Percentiles rank a stretch among this genome's conserved stretches.
phyloP scores from a whole-genome alignment of 2,329 filamentous ascomycete genomes.

The Elsinoe australis region DNA sequence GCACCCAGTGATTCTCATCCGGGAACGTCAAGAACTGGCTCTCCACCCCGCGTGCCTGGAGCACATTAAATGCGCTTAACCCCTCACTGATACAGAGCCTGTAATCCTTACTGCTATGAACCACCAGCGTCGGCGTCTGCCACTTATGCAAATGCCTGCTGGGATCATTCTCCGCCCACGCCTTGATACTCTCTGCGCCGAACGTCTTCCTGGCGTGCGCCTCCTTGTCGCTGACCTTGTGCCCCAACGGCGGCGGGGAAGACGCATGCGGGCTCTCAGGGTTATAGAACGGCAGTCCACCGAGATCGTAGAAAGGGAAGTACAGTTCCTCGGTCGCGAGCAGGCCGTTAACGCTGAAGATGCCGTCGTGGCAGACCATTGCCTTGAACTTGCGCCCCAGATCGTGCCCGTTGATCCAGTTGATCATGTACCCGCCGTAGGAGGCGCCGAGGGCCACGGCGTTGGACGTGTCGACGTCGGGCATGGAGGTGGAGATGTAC shows the following conservation, averaged over 20 bases:
- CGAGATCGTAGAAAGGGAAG: constrained; percentile 48
- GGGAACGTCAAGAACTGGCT: constrained; percentile 76
- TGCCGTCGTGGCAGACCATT: constrained; percentile 79
- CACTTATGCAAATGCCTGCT: constrained; percentile 55
- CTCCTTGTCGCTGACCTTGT: constrained; percentile 17
- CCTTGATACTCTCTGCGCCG: constrained; percentile 27
- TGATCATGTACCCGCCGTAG: constrained; percentile 71
- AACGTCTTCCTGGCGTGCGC: constrained; percentile 9
- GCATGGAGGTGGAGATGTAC: constrained; percentile 57
- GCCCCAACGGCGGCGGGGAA: too few relatives aligned
- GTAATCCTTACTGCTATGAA: constrained; percentile 88
- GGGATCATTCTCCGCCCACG: constrained; percentile 53
- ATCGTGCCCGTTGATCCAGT: constrained; percentile 85
- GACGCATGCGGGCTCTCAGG: too few relatives aligned
- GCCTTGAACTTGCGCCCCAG: constrained; percentile 81
- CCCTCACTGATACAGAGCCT: constrained; percentile 79
- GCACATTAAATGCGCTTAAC: constrained; percentile 73
- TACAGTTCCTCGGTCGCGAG: constrained; percentile 45
- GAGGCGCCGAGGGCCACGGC: constrained; percentile 68
- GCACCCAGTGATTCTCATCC: constrained; percentile 73
- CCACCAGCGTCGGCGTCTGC: constrained; percentile 79
- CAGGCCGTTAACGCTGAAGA: constrained; percentile 54
- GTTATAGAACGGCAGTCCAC: constrained; percentile 45
- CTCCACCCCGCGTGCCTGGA: constrained; percentile 66
- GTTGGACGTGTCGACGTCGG: constrained; percentile 59